These are phyloP conservation scores for Cryptococcus maquisensis DNA, from an alignment of 1,284 basidiomycete genomes.

Conservation along the genomic window DNA sequence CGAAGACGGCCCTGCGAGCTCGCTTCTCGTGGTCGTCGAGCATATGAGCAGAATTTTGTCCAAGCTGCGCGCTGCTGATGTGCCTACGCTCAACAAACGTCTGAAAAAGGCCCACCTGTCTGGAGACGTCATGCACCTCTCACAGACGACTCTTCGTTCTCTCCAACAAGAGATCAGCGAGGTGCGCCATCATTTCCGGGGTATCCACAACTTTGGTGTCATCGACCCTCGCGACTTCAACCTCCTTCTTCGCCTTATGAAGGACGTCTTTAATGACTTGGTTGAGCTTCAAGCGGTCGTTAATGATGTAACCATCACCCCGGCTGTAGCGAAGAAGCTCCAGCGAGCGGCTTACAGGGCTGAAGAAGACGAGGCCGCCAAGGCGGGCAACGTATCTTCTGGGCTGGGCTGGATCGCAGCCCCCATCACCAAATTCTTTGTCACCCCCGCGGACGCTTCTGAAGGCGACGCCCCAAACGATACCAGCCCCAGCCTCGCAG, in stretches of 20 bases:
- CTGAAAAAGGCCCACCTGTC: conserved; percentile 84
- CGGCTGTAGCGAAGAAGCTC: conserved; percentile 65
- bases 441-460: conserved; percentile 27
- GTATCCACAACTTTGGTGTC: conserved; percentile 56
- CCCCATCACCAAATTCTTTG: conserved; percentile 47
- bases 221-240: conserved; percentile 81
- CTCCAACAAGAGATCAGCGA: conserved; percentile 68
- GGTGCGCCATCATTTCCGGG: conserved; percentile 70
- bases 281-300: conserved; percentile 74
- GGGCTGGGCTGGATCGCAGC: conserved; percentile 66
- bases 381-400: conserved; percentile 30
- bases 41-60: conserved; percentile 63
- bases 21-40: conserved; percentile 57
- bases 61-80: conserved; percentile 74
- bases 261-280: conserved; percentile 78
- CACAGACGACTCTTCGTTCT: conserved; percentile 71
- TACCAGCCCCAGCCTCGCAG: not conserved
- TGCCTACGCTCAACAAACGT: conserved; percentile 79
- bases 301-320: conserved; percentile 88
- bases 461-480: conserved; percentile 1
- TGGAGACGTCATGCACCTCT: conserved; percentile 81
- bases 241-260: conserved; percentile 74
- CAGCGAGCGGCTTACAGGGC: conserved; percentile 57
- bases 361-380: conserved; percentile 44
- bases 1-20: conserved; percentile 18